Evolutionary conservation across 768 basidiomycete species (phyloP).

Genomic region (Leucocoprinus sp.): DNA sequence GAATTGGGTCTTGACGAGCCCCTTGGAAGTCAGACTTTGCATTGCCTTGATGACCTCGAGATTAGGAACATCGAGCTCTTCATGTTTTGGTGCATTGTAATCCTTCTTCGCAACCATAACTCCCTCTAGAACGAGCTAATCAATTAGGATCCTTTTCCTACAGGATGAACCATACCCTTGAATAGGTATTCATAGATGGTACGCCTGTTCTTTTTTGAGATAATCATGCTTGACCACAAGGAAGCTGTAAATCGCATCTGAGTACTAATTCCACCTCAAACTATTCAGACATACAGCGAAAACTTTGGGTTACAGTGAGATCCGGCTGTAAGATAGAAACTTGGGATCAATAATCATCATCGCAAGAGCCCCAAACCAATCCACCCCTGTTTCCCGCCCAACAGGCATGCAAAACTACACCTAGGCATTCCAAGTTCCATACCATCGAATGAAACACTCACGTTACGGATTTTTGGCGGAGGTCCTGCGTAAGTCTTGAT

Average conservation of each 20-base stretch:
- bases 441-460: constrained; percentile 25
- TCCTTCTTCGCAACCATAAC: constrained; percentile 99
- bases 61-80: constrained; percentile 72
- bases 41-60: constrained; percentile 66
- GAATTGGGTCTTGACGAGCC: constrained; percentile 98
- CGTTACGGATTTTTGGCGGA: constrained; percentile 31
- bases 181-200: constrained; percentile 99
- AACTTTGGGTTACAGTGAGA: constrained; percentile 28
- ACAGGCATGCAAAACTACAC: constrained; percentile 19
- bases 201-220: constrained; percentile 91
- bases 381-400: constrained; percentile 26
- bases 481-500: constrained; percentile 30
- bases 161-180: constrained; percentile 65
- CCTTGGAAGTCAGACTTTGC: constrained; percentile 63
- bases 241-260: constrained; percentile 20
- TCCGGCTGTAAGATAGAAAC: constrained; percentile 24
- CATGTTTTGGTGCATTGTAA: constrained; percentile 95
- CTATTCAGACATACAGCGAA: constrained; percentile 35
- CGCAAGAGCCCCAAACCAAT: constrained; percentile 26
- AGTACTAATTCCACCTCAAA: background rate
- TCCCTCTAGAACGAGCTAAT: constrained; percentile 61
- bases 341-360: constrained; percentile 26
- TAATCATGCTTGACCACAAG: constrained; percentile 67
- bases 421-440: constrained; percentile 13
- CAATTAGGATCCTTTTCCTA: background rate